Conservation (phyloP, 2,329 filamentous ascomycete genomes). For the Metarhizium anisopliae region DNA sequence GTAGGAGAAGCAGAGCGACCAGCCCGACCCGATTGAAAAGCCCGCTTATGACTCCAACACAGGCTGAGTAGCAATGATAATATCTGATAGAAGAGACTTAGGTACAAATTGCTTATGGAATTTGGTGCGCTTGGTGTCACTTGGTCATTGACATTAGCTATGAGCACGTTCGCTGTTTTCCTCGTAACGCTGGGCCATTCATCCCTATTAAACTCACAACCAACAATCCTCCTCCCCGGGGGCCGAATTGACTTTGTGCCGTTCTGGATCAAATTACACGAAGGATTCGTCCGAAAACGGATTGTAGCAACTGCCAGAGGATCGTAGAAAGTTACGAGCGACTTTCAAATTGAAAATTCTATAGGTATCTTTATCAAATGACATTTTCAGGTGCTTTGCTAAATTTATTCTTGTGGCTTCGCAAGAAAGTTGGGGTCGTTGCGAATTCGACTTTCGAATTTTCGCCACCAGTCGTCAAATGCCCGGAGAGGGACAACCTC, state of each 20-base stretch:
- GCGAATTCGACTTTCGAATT: conserved; percentile 83
- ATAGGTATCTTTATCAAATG: neutral
- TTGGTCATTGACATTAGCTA: no score
- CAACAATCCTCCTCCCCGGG: no score
- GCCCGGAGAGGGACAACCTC: conserved; percentile 91
- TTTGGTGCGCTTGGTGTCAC: neutral
- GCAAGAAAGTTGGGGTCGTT: conserved; percentile 85
- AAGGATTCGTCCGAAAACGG: neutral
- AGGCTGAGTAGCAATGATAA: conserved; percentile 19
- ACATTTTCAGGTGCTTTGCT: neutral
- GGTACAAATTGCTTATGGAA: neutral
- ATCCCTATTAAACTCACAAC: neutral
- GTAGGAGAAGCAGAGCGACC: conserved; percentile 45
- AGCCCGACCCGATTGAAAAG: conserved; percentile 53
- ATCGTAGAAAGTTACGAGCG: neutral
- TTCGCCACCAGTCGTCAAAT: conserved; percentile 96
- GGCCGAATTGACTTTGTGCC: no score
- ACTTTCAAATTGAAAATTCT: neutral
- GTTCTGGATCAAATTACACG: neutral
- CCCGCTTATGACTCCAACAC: conserved; percentile 41
- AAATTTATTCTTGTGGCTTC: conserved; percentile 30
- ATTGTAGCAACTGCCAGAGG: no score
- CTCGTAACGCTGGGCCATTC: neutral
- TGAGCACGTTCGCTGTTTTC: neutral
- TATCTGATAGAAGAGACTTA: neutral